Base-by-base conservation (phyloP, 1,139 yeast genomes). In the Saccharomyces pastorianus region DNA sequence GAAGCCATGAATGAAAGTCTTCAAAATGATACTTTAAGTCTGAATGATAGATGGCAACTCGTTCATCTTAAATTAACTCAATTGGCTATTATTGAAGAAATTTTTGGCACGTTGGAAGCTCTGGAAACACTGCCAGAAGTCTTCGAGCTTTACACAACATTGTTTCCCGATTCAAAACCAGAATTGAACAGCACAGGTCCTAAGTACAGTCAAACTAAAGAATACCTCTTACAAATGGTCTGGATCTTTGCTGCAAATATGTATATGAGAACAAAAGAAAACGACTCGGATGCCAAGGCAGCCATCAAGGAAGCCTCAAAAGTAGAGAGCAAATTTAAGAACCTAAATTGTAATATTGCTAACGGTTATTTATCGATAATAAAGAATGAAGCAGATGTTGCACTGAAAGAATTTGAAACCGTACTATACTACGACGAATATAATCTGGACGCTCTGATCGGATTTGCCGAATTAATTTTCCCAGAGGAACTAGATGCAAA, bases 171-270 rank as follows among this genome's bases (percentile, higher is more conserved):
- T 14, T 71, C 69, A 29, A 59, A 60, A 32, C 67, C 65, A n/a
- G 51, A 55, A 23, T 51, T 47, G 7, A 67, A 61, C 28, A 56
- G 55, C 26, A 48, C 61, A 8, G 62, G 61, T 9, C 50, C 57
- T 1, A 56, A 51, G 41, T 56, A 52, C 50, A 58, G 57, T 47
- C 56, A 59, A 48, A 53, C 61, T 4, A 59, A 51, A 13, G 25
- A 25, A 8, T 32, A 41, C 20, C 68, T 83, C 11, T 67, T 84
- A 52, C 88, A 84, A 62, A 76, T 76, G 34, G 65, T 88, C 11
- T 90, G 96, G 96, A 69, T 89, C 52, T 82, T 89, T 81, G 77
- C 88, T 0, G 79, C 90, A 1, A 78, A 78, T 46, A 72, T 88
- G 42, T 90, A 88, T 67, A 71, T 80, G 61, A 79, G 81, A 59